Conservation (phyloP, 2,329 filamentous ascomycete genomes). For the Fusarium lyarnte region DNA sequence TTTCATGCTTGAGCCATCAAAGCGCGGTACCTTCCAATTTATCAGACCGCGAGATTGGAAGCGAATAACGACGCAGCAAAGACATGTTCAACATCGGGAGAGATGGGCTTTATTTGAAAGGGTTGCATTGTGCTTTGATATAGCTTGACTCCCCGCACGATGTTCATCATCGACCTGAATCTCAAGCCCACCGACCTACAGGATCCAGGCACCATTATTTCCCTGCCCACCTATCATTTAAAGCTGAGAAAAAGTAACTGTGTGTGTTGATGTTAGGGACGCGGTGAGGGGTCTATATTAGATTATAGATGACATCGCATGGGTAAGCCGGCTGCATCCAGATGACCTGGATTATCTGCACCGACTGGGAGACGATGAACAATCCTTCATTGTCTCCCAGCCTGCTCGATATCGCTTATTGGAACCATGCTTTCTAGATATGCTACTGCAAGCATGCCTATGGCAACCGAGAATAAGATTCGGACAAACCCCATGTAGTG, state of each 20-base stretch:
- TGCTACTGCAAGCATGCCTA: slow-evolving; percentile 4
- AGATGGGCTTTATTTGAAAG: slow-evolving; percentile 20
- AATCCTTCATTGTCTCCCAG: not conserved
- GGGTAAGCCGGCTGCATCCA: slow-evolving; percentile 33
- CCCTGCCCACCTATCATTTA: slow-evolving; percentile 15
- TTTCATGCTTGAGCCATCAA: not conserved
- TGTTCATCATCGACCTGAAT: slow-evolving; percentile 36
- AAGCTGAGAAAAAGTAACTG: slow-evolving; percentile 8
- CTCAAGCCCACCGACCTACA: slow-evolving; percentile 31
- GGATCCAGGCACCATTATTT: slow-evolving; percentile 42
- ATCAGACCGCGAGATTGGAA: slow-evolving; percentile 1
- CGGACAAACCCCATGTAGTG: not conserved
- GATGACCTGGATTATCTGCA: slow-evolving; percentile 28
- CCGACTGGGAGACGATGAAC: not conserved
- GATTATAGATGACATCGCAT: slow-evolving; percentile 14
- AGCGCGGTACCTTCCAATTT: slow-evolving; percentile 4
- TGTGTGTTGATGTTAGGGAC: slow-evolving; percentile 14
- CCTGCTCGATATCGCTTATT: not conserved
- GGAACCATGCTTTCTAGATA: not conserved
- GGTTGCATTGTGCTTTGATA: slow-evolving; percentile 36
- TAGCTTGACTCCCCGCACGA: slow-evolving; percentile 33
- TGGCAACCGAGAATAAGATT: slow-evolving; percentile 15
- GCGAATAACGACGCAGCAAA: slow-evolving; percentile 30
- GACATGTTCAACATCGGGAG: slow-evolving; percentile 19
- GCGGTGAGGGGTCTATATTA: slow-evolving; percentile 36